Evolutionary conservation across 257 asterid species (phyloP).

Genomic region (Leptodermis oblonga): DNA sequence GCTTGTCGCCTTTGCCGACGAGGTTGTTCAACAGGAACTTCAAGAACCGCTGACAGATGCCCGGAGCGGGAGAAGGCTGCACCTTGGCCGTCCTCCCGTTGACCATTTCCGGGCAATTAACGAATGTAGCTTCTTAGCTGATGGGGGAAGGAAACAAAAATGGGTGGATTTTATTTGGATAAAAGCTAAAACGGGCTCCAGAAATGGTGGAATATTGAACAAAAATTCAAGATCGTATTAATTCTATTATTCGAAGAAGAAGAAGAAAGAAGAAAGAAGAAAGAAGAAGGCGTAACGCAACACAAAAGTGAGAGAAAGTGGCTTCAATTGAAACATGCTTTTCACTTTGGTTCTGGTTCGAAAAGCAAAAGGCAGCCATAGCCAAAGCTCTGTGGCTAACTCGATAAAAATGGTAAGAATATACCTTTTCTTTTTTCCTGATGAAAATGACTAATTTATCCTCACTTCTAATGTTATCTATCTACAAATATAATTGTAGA

Average conservation of each 20-base stretch:
- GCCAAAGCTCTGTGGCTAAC: too few relatives aligned
- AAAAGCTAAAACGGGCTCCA: not conserved
- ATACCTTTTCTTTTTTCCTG: too few relatives aligned
- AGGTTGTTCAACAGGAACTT: conserved; percentile 28
- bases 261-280: too few relatives aligned
- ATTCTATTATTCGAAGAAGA: conserved; percentile 14
- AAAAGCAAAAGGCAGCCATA: too few relatives aligned
- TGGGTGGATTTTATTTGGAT: not conserved
- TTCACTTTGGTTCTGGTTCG: not conserved
- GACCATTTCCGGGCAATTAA: conserved; percentile 14
- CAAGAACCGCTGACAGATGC: conserved; percentile 38
- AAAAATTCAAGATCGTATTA: not conserved
- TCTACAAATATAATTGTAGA: too few relatives aligned
- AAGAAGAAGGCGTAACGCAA: conserved; percentile 10
- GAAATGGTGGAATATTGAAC: not conserved
- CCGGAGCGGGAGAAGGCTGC: conserved; percentile 16
- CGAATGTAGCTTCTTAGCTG: too few relatives aligned
- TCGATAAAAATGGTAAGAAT: too few relatives aligned
- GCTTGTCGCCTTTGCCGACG: conserved; percentile 5
- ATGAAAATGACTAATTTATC: too few relatives aligned
- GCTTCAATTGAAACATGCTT: not conserved
- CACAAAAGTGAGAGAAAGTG: conserved; percentile 8
- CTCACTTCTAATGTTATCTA: too few relatives aligned
- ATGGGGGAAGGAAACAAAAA: too few relatives aligned
- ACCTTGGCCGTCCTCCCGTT: conserved; percentile 28